A percentile compares a stretch with the other conserved stretches of the same genome.
These are phyloP conservation scores for Malus hybrid DNA, from an alignment of 331 rosid species.

Conservation along the genomic window DNA sequence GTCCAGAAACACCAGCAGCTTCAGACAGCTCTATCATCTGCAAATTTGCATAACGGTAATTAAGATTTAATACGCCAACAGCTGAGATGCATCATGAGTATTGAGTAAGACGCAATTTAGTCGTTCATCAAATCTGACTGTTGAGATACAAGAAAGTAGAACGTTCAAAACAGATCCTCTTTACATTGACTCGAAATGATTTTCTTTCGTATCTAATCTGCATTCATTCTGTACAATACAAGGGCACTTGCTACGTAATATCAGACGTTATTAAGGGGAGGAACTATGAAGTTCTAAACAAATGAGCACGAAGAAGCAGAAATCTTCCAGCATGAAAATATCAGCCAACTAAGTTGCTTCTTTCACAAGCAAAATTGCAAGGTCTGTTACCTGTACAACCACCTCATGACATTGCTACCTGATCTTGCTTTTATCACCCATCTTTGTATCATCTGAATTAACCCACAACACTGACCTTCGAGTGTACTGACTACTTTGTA, in stretches of 20 bases:
- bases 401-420: neutral
- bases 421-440: neutral
- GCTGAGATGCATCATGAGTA: neutral
- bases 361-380: neutral
- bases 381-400: neutral
- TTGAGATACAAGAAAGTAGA: neutral
- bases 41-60: neutral
- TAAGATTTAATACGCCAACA: neutral
- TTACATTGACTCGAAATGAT: neutral
- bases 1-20: neutral
- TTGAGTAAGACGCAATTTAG: neutral
- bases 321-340: neutral
- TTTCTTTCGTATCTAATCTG: neutral
- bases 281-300: neutral
- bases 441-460: neutral
- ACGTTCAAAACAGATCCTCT: neutral
- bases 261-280: neutral
- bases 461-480: neutral
- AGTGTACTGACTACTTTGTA: neutral
- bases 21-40: neutral
- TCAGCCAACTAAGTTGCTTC: neutral
- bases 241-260: neutral
- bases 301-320: neutral
- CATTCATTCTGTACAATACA: neutral
- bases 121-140: neutral